phyloP scores from a whole-genome alignment of 2,329 filamentous ascomycete species.

The Trichoderma polysporum region DNA sequence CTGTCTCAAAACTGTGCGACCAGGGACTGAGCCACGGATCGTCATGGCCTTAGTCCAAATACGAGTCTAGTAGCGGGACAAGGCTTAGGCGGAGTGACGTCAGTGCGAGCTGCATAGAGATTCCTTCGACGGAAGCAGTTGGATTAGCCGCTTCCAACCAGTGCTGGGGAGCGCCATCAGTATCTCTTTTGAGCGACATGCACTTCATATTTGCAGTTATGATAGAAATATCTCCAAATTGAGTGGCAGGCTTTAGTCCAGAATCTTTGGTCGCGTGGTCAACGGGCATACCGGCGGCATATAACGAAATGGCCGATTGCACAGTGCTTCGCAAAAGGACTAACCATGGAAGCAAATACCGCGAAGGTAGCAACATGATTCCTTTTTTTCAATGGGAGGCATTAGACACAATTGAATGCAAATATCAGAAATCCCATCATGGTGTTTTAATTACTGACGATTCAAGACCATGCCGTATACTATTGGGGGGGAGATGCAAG shows the following conservation, averaged over 20 bases:
- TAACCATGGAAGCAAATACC: background rate
- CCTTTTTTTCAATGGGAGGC: background rate
- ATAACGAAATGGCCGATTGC: background rate
- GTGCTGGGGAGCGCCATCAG: background rate
- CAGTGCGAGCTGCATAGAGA: background rate
- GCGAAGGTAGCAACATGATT: background rate
- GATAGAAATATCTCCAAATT: background rate
- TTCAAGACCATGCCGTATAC: background rate
- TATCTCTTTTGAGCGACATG: background rate
- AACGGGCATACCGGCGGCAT: background rate
- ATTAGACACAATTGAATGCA: background rate
- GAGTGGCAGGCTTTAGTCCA: background rate
- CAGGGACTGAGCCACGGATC: constrained; percentile 9
- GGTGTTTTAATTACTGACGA: background rate
- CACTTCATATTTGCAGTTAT: background rate
- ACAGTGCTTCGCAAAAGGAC: background rate
- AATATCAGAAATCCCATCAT: background rate
- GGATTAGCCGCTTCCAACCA: constrained; percentile 1
- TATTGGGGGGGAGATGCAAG: background rate
- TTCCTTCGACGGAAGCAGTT: constrained; percentile 10
- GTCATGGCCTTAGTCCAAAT: background rate
- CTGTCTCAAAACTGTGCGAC: constrained; percentile 9
- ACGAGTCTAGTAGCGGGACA: background rate
- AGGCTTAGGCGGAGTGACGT: constrained; percentile 12
- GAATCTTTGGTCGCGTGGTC: background rate